Conservation (phyloP, 2,329 filamentous ascomycete species). For the Neopestalotiopsis rosae region DNA sequence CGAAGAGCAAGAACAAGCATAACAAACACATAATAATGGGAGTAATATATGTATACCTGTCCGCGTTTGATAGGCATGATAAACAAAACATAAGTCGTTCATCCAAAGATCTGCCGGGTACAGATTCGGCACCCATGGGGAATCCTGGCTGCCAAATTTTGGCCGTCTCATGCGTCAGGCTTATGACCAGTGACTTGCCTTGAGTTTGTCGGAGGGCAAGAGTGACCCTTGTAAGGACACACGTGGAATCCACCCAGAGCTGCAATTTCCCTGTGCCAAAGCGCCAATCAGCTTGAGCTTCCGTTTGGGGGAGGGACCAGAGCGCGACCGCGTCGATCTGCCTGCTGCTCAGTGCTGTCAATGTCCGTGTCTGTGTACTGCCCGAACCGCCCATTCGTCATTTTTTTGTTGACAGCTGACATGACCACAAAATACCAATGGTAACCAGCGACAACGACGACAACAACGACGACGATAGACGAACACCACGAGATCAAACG, state of each 20-base stretch:
- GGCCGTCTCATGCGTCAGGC: background rate
- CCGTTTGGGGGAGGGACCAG: constrained; percentile 1
- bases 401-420: constrained; percentile 15
- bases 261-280: constrained; percentile 14
- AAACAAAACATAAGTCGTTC: background rate
- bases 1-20: background rate
- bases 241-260: constrained; percentile 12
- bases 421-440: constrained; percentile 13
- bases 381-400: constrained; percentile 4
- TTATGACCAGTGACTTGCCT: background rate
- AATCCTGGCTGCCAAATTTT: background rate
- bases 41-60: background rate
- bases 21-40: background rate
- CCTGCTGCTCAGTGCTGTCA: background rate
- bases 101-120: background rate
- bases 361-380: background rate
- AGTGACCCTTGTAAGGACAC: constrained; percentile 5
- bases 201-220: constrained; percentile 4
- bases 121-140: background rate
- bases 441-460: constrained; percentile 11
- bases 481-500: background rate
- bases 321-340: constrained; percentile 14
- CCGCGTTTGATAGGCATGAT: background rate
- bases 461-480: constrained; percentile 1
- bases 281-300: constrained; percentile 1